Conservation (phyloP, 257 asterid genomes). For the Cynanchum wilfordii region DNA sequence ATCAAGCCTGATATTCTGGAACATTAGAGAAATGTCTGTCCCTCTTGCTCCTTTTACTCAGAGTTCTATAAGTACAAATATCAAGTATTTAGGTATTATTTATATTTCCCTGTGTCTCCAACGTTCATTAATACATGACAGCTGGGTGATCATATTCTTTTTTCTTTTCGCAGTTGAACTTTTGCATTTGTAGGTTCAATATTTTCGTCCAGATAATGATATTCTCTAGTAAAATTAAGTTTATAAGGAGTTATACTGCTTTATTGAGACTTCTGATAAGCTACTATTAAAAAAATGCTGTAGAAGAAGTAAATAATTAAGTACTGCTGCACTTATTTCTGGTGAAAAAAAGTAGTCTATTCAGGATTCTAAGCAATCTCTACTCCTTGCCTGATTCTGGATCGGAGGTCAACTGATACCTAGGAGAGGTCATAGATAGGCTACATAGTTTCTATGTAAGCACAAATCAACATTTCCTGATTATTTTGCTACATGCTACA, state of each 20-base stretch:
- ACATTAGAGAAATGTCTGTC: neutral
- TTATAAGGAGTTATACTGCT: neutral
- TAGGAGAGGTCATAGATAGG: neutral
- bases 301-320: neutral
- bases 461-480: neutral
- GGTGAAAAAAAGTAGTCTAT: neutral
- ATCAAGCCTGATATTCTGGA: neutral
- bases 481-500: neutral
- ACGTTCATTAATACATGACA: neutral
- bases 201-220: neutral
- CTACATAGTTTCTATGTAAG: neutral
- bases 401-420: neutral
- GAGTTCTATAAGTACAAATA: neutral
- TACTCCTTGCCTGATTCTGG: neutral
- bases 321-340: neutral
- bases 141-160: neutral
- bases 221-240: neutral
- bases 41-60: neutral
- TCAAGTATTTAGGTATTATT: neutral
- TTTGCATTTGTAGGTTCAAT: neutral
- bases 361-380: neutral
- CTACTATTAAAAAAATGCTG: neutral
- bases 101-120: neutral
- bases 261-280: neutral
- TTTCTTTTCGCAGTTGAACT: neutral